Base-by-base conservation (phyloP, 2,329 filamentous ascomycete genomes). In the Geosmithia putterillii region DNA sequence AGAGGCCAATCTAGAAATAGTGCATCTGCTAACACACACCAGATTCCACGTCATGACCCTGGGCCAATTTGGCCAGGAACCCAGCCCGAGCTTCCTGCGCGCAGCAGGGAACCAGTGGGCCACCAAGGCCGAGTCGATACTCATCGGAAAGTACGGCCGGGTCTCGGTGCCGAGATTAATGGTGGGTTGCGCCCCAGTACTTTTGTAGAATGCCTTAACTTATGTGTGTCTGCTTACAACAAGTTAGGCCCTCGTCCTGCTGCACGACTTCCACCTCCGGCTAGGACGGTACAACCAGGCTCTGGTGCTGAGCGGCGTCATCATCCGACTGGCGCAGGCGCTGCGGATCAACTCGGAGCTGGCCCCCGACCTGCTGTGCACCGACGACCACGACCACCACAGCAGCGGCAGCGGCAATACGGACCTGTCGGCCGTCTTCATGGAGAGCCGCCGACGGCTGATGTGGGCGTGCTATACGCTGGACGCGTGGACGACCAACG, bases 381-480 rank as follows among this genome's bases (percentile, higher is more conserved):
- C 60, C 32, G 57, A 62, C 19, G 60, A 58, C 4, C 45, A 57
- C 19, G 62, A 65, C 40, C 55, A 64, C 25, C 54, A 64, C 15
- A 63, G 61, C 43, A 54, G 59, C 28, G 57, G 62, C 18, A 44
- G 49, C 36, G 54, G 56, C 35, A 50, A 53, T 2, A 51, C 44
- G 10, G 14, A 55, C 1, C 60, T 60, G 1, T 62, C 62, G 0
- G 58, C 62, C 1, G 60, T 63, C 5, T 55, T 61, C 38, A 55
- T 61, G 18, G 62, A 65, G 46, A 61, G 60, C 19, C 59, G 62
- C 1, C 51, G 62, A 12, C 57, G 62, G 12, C 56, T 65, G 8
- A 65, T 65, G 62, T 65, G 62, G 62, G 62, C 62, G 8, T 65
- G 62, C 46, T 65, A 65, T 41, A 60, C 64, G 14, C 53, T 65